A percentile compares a stretch with the other conserved stretches of the same genome.
Conservation (phyloP, 2,329 filamentous ascomycete species). For the Albophoma yamanashiensis region DNA sequence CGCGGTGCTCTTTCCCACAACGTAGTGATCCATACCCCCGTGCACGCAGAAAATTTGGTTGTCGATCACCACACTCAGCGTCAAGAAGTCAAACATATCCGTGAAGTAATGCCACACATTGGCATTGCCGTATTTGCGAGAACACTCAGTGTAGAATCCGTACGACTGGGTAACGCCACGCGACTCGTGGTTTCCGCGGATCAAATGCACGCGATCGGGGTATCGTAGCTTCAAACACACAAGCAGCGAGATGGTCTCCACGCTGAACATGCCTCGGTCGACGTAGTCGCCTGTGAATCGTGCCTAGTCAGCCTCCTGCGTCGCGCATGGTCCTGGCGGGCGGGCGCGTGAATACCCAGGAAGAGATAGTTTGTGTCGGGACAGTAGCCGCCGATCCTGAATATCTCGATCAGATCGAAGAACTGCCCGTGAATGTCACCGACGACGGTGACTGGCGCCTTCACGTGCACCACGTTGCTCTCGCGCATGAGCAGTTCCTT, state of each 20-base stretch:
- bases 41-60: constrained; percentile 99
- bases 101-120: constrained; percentile 99
- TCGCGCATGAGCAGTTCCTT: constrained; percentile 99
- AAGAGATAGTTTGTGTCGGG: constrained; percentile 98
- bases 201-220: constrained; percentile 87
- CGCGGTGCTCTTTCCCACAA: not conserved
- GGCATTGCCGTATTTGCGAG: constrained; percentile 94
- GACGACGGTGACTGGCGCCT: constrained; percentile 90
- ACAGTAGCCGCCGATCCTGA: constrained; percentile 94
- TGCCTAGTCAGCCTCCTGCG: not conserved
- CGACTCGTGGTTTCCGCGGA: constrained; percentile 96
- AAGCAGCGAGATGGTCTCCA: constrained; percentile 95
- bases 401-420: constrained; percentile 98
- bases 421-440: constrained; percentile 99
- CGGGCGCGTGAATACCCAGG: constrained; percentile 49
- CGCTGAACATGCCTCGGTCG: constrained; percentile 95
- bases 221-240: constrained; percentile 96
- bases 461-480: constrained; percentile 98
- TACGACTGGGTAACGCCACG: constrained; percentile 97
- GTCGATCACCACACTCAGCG: constrained; percentile 93
- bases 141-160: constrained; percentile 97
- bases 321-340: not conserved
- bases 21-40: constrained; percentile 45
- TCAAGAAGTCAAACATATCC: constrained; percentile 99
- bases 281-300: constrained; percentile 76